Evolutionary conservation across 139 green algal species (phyloP).

Genomic region (Pleodorina starrii): DNA sequence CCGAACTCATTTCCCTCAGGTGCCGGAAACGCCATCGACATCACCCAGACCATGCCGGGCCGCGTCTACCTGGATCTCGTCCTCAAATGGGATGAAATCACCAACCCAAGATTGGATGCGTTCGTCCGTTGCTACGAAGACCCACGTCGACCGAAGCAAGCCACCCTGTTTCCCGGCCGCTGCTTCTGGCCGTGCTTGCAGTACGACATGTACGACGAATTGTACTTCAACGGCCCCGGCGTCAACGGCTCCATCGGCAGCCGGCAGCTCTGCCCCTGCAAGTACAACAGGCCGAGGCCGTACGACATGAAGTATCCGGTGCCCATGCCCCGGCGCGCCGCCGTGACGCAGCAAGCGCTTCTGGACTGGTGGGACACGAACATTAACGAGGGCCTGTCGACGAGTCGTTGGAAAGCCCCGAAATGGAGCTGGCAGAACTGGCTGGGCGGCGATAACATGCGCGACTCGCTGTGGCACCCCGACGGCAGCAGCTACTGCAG

Average conservation of each 20-base stretch:
- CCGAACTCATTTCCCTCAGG: too few relatives aligned
- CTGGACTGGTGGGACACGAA: background rate
- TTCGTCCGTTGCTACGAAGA: background rate
- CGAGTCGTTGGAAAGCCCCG: background rate
- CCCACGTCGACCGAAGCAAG: background rate
- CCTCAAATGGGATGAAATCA: background rate
- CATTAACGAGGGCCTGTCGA: background rate
- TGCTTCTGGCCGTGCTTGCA: constrained; percentile 19
- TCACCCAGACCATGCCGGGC: background rate
- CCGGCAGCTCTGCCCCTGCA: background rate
- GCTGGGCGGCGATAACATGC: background rate
- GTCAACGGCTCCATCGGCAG: too few relatives aligned
- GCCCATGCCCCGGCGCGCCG: background rate
- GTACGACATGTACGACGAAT: constrained; percentile 15
- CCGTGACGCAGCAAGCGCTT: background rate
- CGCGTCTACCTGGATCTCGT: background rate
- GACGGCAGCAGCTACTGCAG: background rate
- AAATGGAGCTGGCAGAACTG: background rate
- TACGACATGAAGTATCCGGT: background rate
- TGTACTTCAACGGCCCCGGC: background rate
- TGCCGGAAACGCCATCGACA: background rate
- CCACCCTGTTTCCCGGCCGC: background rate
- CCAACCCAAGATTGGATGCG: background rate
- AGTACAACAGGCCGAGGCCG: background rate
- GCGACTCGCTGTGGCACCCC: background rate